Evolutionary conservation across 371 early-diverging fungal species (phyloP), one percentile per base, ranked within the genome.

Genomic region (Capniomyces stellatus): DNA sequence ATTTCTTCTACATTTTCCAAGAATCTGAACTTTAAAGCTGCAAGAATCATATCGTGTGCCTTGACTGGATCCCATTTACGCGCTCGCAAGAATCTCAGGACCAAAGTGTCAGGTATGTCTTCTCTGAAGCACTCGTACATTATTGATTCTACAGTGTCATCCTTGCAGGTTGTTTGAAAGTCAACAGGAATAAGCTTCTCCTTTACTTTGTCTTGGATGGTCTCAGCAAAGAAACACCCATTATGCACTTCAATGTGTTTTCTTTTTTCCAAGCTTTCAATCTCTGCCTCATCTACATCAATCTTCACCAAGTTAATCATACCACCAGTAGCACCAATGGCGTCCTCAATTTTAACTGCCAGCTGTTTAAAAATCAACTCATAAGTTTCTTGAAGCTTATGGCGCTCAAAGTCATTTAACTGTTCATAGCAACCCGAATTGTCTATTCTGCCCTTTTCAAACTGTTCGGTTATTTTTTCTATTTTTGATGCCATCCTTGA

Each of bases 1-100:
- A 77, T 55, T 46, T 61, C 62, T 21, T 62, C 60, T 8, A 74
- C 69, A 21, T 64, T 63, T 48, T 62, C 63, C 48, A 61, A 52
- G 12, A 57, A 27, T 25, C 78, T 65, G 78, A 79, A 78, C 41
- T 63, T 58, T 24, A 79, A 21, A 13, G 66, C 60, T 2, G 60
- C 53, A 4, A 70, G 30, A 15, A 71, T 55, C 78, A 76, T 76
- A n/a, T 43, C 52, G 44, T 69, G 61, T n/a, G 79, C 75, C 55
- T 59, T 62, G 24, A 60, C 58, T 8, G 75, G 51, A 43, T 79
- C 69, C 72, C 74, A 78, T 50, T 79, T 79, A 24, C 79, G 58
- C 2, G 79, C 79, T 12, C 80, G 58, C 47, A 77, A 56, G 57
- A 76, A 79, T 30, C 80, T 62, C 40, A 77, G 69, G 42, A 71